Conservation (phyloP, 2,329 filamentous ascomycete genomes). For the Fusarium goolgardi region DNA sequence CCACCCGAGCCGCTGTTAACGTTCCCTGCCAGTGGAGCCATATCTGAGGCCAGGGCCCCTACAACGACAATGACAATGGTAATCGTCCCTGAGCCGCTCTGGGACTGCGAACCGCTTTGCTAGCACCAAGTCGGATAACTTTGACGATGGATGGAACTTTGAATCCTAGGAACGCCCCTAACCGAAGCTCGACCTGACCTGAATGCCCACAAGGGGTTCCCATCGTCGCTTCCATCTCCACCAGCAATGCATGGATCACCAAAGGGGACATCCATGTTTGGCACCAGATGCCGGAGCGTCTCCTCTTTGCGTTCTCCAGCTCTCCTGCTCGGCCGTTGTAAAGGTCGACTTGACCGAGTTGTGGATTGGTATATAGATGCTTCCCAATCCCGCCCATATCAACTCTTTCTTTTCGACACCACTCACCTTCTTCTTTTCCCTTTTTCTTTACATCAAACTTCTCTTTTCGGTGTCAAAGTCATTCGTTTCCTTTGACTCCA, state of each 20-base stretch:
- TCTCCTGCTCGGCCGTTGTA: slow-evolving; percentile 2
- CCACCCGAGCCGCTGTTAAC: slow-evolving; percentile 33
- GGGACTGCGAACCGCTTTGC: slow-evolving; percentile 34
- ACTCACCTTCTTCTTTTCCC: slow-evolving; percentile 46
- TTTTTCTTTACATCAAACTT: slow-evolving; percentile 41
- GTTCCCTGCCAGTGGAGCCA: slow-evolving; percentile 30
- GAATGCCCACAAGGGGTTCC: slow-evolving; percentile 28
- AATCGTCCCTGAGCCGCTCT: slow-evolving; percentile 40
- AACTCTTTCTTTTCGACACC: slow-evolving; percentile 38
- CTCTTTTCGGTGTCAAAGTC: slow-evolving; percentile 59
- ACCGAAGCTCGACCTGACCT: slow-evolving; percentile 28
- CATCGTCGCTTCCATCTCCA: slow-evolving; percentile 39
- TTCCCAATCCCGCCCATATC: slow-evolving; percentile 40
- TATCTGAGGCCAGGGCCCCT: slow-evolving; percentile 25
- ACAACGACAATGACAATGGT: slow-evolving; percentile 18
- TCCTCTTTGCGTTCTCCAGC: slow-evolving; percentile 34
- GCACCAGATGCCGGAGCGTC: slow-evolving; percentile 41
- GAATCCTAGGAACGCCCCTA: slow-evolving; percentile 33
- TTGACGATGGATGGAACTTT: slow-evolving; percentile 38
- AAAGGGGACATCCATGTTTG: slow-evolving; percentile 33
- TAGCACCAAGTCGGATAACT: slow-evolving; percentile 45
- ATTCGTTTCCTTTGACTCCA: slow-evolving; percentile 66
- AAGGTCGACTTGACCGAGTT: slow-evolving; percentile 13
- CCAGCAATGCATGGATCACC: slow-evolving; percentile 32
- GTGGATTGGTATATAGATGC: slow-evolving; percentile 47